Evolutionary conservation across 306 rosid genomes (phyloP).

Genomic region (Prunus padus): DNA sequence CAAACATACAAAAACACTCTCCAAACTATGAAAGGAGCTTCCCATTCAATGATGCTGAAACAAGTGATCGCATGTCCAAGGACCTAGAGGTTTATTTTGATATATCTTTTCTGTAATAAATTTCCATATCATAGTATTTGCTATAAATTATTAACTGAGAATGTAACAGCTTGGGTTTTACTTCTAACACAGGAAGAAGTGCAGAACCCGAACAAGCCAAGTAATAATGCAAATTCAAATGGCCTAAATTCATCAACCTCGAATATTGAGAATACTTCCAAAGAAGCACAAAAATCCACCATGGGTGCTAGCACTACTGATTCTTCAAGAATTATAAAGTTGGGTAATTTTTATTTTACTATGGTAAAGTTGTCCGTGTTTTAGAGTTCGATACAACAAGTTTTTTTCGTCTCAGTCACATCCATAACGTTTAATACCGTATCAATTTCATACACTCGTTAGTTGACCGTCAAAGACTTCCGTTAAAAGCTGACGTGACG

Average conservation of each 20-base stretch:
- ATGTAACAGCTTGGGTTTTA: constrained; percentile 23
- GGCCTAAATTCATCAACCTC: constrained; percentile 46
- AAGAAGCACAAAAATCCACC: constrained; percentile 55
- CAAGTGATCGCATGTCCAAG: constrained; percentile 51
- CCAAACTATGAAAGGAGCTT: constrained; percentile 58
- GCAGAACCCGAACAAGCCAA: constrained; percentile 39
- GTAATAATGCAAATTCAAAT: constrained; percentile 34
- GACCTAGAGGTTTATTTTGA: constrained; percentile 48
- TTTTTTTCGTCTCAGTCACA: no score
- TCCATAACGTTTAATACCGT: no score
- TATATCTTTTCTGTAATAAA: constrained; percentile 4
- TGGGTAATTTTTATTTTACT: no score
- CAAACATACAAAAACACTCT: constrained; percentile 40
- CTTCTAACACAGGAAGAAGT: constrained; percentile 58
- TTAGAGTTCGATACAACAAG: no score
- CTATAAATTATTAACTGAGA: background rate
- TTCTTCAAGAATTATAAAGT: constrained; percentile 73
- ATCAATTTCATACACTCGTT: no score
- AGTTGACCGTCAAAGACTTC: no score
- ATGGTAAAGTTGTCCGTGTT: no score
- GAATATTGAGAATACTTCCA: constrained; percentile 37
- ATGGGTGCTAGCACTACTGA: constrained; percentile 86
- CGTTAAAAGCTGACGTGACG: no score
- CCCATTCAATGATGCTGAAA: constrained; percentile 55
- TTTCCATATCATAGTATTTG: background rate